These are phyloP conservation scores for Calamus simplicifolius DNA, from an alignment of 176 grass and related monocot species.

Conservation along the genomic window DNA sequence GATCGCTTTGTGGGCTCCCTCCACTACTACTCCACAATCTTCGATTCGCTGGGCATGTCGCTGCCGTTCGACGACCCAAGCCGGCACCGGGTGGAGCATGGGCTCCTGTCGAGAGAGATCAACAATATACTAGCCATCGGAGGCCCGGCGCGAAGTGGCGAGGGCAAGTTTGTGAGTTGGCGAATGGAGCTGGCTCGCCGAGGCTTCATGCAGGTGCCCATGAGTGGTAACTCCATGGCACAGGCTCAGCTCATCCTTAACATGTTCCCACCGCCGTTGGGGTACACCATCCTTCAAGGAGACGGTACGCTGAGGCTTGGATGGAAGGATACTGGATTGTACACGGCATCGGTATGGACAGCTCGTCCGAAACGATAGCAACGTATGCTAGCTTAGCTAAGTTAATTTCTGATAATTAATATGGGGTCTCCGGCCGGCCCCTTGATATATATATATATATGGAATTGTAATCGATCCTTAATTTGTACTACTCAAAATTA, in stretches of 20 bases:
- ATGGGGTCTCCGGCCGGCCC: no score
- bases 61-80: constrained; percentile 23
- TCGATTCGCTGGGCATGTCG: constrained; percentile 41
- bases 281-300: constrained; percentile 37
- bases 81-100: constrained; percentile 51
- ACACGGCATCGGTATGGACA: constrained; percentile 35
- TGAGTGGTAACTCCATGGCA: constrained; percentile 4
- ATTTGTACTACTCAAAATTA: no score
- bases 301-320: constrained; percentile 45
- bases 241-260: constrained; percentile 43
- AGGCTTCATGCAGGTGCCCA: constrained; percentile 30
- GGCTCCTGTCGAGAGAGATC: constrained; percentile 41
- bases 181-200: constrained; percentile 23
- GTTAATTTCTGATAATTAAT: no score
- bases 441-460: no score
- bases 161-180: constrained; percentile 38
- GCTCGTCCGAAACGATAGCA: no score
- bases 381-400: no score
- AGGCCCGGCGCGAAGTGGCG: constrained; percentile 31
- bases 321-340: constrained; percentile 49
- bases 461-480: no score
- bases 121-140: constrained; percentile 37
- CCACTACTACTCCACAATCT: constrained; percentile 49
- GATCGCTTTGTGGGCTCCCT: constrained; percentile 46
- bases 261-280: constrained; percentile 33